Evolutionary conservation across 108 stramenopile species (phyloP).

Genomic region (Nitzschia sp.): DNA sequence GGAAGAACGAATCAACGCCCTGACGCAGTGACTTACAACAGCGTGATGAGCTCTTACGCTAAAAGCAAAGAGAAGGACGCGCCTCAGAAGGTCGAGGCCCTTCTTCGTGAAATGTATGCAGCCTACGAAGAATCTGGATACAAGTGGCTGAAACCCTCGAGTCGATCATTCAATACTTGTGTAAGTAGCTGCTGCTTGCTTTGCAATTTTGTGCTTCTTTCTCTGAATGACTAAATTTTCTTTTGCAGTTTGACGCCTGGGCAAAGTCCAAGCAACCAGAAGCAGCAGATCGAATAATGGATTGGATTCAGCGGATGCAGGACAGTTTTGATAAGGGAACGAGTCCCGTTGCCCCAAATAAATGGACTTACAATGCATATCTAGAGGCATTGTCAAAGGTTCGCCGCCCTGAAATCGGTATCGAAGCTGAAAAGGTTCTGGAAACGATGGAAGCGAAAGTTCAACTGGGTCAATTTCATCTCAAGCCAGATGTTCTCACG

Average conservation of each 20-base stretch:
- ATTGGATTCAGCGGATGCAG: conserved; percentile 27
- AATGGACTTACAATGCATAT: conserved; percentile 29
- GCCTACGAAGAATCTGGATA: conserved; percentile 20
- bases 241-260: conserved; percentile 25
- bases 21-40: conserved; percentile 35
- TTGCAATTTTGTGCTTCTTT: background rate
- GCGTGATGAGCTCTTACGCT: conserved; percentile 28
- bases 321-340: conserved; percentile 20
- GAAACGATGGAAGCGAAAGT: conserved; percentile 21
- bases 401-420: conserved; percentile 7
- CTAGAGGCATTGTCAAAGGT: conserved; percentile 26
- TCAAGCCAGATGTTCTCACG: conserved; percentile 34
- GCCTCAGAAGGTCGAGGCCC: conserved; percentile 23
- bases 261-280: conserved; percentile 11
- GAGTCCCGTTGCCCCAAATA: conserved; percentile 20
- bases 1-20: conserved; percentile 8
- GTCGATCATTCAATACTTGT: conserved; percentile 27
- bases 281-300: conserved; percentile 4
- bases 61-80: conserved; percentile 23
- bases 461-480: conserved; percentile 6
- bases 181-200: conserved; percentile 4
- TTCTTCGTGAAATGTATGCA: conserved; percentile 27
- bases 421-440: conserved; percentile 23
- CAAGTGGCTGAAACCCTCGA: conserved; percentile 14
- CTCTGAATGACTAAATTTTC: background rate